These are phyloP conservation scores for Apiospora aurea DNA, from an alignment of 2,329 filamentous ascomycete species.

Conservation along the genomic window DNA sequence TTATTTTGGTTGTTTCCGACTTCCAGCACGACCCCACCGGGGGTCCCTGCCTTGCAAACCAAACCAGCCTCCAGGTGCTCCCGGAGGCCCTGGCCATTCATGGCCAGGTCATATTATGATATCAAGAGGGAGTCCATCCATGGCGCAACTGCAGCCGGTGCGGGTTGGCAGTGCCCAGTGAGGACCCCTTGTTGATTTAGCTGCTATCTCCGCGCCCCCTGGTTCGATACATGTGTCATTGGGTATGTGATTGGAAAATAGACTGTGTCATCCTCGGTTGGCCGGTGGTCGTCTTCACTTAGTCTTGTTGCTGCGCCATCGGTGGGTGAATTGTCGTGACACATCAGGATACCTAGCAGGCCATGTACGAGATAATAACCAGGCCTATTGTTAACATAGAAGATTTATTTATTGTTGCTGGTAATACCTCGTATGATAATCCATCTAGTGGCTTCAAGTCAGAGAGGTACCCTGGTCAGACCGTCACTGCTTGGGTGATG, in stretches of 20 bases:
- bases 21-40: not conserved
- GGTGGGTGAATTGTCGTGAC: not conserved
- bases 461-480: not conserved
- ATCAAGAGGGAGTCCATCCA: not conserved
- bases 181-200: not conserved
- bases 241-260: not conserved
- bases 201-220: not conserved
- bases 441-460: constrained; percentile 4
- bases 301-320: not conserved
- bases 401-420: constrained; percentile 16
- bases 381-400: constrained; percentile 8
- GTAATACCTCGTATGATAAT: constrained; percentile 2
- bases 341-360: constrained; percentile 4
- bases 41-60: not conserved
- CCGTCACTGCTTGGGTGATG: not conserved
- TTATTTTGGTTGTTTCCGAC: not conserved
- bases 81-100: not conserved
- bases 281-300: not conserved
- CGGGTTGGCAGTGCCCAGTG: not conserved
- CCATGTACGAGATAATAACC: not conserved
- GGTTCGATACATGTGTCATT: not conserved
- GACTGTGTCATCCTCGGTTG: not conserved
- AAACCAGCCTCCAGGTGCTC: not conserved
- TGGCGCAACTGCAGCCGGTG: not conserved
- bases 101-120: not conserved